Percentiles rank a stretch among this genome's conserved stretches.
Evolutionary conservation across 768 basidiomycete genomes (phyloP).

Genomic region (Erythrobasidium yunnanense): DNA sequence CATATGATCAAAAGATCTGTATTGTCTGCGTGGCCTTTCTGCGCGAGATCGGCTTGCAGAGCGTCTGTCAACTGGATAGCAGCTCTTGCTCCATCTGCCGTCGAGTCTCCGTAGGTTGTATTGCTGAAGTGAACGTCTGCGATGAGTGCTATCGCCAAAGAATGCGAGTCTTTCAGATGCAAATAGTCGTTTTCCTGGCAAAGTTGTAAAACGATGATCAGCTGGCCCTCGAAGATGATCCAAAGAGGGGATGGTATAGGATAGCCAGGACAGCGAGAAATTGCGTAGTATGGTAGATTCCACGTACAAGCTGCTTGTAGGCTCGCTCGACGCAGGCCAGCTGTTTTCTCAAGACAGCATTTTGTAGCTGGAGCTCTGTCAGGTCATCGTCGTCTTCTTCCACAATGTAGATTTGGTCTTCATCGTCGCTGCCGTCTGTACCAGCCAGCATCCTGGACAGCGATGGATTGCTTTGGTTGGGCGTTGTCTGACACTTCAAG

Average conservation of each 20-base stretch:
- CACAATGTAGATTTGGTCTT: constrained; percentile 7
- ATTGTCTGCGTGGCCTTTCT: too few species aligned
- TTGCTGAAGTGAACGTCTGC: not conserved
- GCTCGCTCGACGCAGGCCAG: not conserved
- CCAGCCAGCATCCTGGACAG: not conserved
- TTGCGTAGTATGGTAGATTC: not conserved
- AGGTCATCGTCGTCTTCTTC: not conserved
- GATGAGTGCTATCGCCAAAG: not conserved
- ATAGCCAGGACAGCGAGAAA: not conserved
- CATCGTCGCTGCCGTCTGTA: constrained; percentile 9
- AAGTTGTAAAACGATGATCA: not conserved
- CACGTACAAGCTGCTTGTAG: constrained; percentile 1
- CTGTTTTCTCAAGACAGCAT: not conserved
- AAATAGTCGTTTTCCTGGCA: constrained; percentile 18
- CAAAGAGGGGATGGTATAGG: too few species aligned
- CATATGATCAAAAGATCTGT: too few species aligned
- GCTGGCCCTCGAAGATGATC: too few species aligned
- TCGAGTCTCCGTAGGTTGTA: not conserved
- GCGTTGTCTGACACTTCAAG: too few species aligned
- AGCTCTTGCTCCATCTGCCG: not conserved
- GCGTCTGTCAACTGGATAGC: too few species aligned
- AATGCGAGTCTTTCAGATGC: not conserved
- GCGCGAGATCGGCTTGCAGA: not conserved
- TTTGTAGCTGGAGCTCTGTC: constrained; percentile 16
- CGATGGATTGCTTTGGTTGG: too few species aligned